Base-by-base conservation (phyloP, 352 stramenopile species). In the Pythium aristosporum region DNA sequence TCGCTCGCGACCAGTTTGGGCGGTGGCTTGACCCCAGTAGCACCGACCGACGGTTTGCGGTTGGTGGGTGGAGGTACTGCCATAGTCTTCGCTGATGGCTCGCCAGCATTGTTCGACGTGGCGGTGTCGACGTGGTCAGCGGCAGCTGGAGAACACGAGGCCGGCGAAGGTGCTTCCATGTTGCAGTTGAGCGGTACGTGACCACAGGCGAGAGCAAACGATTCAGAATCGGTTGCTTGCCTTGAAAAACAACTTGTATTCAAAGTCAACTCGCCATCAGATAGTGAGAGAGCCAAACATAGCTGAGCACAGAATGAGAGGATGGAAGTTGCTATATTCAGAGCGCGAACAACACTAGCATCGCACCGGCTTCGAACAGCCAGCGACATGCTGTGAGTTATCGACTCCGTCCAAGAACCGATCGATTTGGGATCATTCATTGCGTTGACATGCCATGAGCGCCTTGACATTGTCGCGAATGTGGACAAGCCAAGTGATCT, bases 381-480 rank as follows among this genome's bases (percentile, higher is more conserved):
- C 16, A 7, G 42, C 7, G 4, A 23, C 25, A 47, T 16, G 7
- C 2, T 11, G 5, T 34, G 13, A 12, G 20, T 6, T n/a, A 53
- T 53, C 21, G 43, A 7, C 25, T 10, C 2, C n/a, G 5, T 9
- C 7, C 42, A 48, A 5, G 25, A 30, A 30, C 21, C 8, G 21
- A 23, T 15, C 39, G 2, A 21, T 20, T 34, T 5, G 11, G n/a
- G 34, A 39, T 47, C 20, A 55, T 7, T 56, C 13, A 52, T 16
- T 49, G 36, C 43, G 44, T 11, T 88, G 74, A 30, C 82, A 94
- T 51, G 90, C 81, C 6, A 92, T 62, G 30, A 94, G 59, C 39
- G 85, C 82, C 49, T 88, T 82, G 49, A 84, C 71, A 49, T 94
- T 91, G 72, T 92, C 77, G 42, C 85, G 82, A 30, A 88, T 72